phyloP scores from a whole-genome alignment of 139 green algal species.

The Tetradesmus lagerheimii region DNA sequence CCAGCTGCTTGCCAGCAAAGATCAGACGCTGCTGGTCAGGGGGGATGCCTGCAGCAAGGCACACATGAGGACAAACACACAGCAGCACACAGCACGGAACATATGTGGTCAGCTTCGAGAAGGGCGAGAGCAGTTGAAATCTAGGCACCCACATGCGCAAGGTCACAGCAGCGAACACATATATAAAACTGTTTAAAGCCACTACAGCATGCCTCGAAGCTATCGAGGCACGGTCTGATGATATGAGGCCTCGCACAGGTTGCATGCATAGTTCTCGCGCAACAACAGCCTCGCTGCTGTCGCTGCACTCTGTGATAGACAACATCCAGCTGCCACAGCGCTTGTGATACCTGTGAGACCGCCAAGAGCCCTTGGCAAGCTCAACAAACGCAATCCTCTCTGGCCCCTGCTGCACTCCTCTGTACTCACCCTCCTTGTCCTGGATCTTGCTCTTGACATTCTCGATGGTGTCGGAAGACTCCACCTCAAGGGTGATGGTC shows the following conservation, averaged over 20 bases:
- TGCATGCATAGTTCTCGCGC: background rate
- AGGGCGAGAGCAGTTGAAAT: background rate
- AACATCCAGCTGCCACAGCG: background rate
- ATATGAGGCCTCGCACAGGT: background rate
- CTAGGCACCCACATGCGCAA: background rate
- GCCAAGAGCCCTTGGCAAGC: background rate
- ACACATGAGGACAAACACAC: background rate
- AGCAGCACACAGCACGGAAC: background rate
- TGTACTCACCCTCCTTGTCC: conserved; percentile 48
- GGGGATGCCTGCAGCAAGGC: conserved; percentile 74
- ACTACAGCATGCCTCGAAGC: background rate
- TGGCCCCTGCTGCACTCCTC: background rate
- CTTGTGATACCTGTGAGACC: background rate
- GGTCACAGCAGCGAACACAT: background rate
- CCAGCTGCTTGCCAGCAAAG: conserved; percentile 94
- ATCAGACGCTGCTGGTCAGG: conserved; percentile 94
- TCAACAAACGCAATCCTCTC: background rate
- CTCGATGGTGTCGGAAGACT: conserved; percentile 83
- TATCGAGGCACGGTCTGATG: background rate
- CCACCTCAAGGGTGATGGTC: conserved; percentile 96
- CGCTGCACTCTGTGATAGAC: background rate
- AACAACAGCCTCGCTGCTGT: background rate
- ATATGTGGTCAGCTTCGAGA: background rate
- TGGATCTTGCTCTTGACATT: conserved; percentile 92
- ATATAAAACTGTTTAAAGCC: background rate